Percentiles rank a stretch among this genome's conserved stretches.
These are phyloP conservation scores for Mucor piriformis DNA, from an alignment of 371 early-diverging fungal genomes.

Conservation along the genomic window DNA sequence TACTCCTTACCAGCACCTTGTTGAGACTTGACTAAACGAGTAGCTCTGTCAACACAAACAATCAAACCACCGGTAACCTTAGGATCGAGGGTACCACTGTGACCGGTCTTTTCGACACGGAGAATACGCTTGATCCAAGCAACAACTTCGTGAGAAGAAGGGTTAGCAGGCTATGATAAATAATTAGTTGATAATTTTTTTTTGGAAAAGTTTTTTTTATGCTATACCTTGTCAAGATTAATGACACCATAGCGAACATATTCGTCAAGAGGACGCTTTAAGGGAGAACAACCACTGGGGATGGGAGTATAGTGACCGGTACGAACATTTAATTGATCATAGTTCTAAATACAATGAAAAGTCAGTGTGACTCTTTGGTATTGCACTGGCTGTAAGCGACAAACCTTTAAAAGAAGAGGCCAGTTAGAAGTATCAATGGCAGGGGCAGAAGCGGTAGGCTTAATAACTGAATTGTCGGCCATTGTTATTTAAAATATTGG, in stretches of 20 bases:
- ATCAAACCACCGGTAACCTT: conserved; percentile 99
- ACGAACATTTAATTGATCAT: conserved; percentile 97
- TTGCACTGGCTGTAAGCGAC: not conserved
- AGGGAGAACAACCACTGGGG: conserved; percentile 94
- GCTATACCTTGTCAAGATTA: conserved; percentile 75
- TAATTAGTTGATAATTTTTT: not conserved
- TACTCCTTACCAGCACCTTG: conserved; percentile 99
- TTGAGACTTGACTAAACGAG: conserved; percentile 99
- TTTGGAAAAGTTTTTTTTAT: not conserved
- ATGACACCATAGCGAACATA: conserved; percentile 98
- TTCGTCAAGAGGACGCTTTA: conserved; percentile 91
- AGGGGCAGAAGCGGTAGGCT: conserved; percentile 78
- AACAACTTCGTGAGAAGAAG: conserved; percentile 99
- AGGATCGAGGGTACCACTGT: conserved; percentile 99
- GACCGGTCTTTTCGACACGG: conserved; percentile 99
- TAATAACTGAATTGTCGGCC: conserved; percentile 57
- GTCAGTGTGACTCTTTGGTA: not conserved
- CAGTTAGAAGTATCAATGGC: conserved; percentile 91
- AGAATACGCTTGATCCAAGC: conserved; percentile 99
- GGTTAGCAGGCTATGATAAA: conserved; percentile 94
- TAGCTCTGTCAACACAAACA: conserved; percentile 99
- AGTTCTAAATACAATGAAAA: conserved; percentile 65
- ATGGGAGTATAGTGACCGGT: conserved; percentile 98
- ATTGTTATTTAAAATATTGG: conserved; percentile 18
- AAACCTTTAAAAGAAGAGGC: conserved; percentile 94